Conservation (phyloP, 495 filamentous ascomycete species). For the Lasiosphaeria miniovina region DNA sequence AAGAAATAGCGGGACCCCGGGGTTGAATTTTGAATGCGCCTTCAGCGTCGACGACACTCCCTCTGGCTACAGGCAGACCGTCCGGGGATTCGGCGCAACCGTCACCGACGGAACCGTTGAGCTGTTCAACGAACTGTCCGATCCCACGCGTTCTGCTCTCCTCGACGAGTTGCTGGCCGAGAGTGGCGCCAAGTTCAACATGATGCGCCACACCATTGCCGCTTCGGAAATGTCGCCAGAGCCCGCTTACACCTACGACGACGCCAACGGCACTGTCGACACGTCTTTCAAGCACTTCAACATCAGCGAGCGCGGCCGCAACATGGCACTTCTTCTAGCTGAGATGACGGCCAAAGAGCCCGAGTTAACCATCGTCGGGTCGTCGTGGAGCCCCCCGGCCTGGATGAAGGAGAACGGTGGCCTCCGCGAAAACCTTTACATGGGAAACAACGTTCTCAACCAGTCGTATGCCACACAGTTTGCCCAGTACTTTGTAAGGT, state of each 20-base stretch:
- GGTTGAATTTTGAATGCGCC: conserved; percentile 44
- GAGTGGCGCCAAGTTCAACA: conserved; percentile 45
- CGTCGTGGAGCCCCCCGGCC: conserved; percentile 53
- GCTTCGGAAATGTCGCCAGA: conserved; percentile 51
- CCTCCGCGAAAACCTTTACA: conserved; percentile 38
- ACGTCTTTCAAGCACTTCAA: conserved; percentile 41
- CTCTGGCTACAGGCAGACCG: conserved; percentile 47
- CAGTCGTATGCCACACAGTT: conserved; percentile 45
- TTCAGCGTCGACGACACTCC: conserved; percentile 49
- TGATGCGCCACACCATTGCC: conserved; percentile 56
- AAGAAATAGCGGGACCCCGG: conserved; percentile 29
- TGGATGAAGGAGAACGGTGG: conserved; percentile 59
- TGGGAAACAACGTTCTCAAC: conserved; percentile 52
- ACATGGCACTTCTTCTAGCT: conserved; percentile 50
- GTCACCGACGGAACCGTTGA: conserved; percentile 56
- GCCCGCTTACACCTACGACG: conserved; percentile 53
- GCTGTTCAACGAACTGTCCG: conserved; percentile 45
- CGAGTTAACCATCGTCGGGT: conserved; percentile 43
- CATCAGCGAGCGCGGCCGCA: conserved; percentile 47
- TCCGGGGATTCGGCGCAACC: conserved; percentile 54
- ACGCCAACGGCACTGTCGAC: conserved; percentile 40
- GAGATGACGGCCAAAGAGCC: conserved; percentile 39
- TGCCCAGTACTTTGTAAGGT: conserved; percentile 56
- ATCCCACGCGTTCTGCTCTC: conserved; percentile 38
- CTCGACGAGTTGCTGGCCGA: conserved; percentile 47